Conservation (phyloP, 2,329 filamentous ascomycete genomes). For the Seiridium unicorne region DNA sequence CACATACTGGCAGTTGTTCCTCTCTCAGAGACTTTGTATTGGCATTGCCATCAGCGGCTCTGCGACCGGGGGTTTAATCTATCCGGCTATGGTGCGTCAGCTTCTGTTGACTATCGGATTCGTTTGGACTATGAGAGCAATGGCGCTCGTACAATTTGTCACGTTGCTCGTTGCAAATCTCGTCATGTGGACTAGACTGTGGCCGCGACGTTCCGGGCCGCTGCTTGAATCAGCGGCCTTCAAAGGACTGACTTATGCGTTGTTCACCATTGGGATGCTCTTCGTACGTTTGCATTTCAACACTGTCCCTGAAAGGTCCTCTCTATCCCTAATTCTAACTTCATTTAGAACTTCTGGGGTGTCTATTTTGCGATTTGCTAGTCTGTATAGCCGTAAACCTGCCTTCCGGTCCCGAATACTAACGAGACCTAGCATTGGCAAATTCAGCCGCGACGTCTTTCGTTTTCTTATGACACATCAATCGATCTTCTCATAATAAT, state of each 20-base stretch:
- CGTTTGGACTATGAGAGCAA: slow-evolving; percentile 8
- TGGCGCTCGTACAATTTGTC: slow-evolving; percentile 11
- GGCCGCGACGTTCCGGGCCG: slow-evolving; percentile 33
- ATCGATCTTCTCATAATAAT: not conserved
- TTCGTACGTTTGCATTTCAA: not conserved
- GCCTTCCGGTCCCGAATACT: no score
- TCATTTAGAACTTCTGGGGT: not conserved
- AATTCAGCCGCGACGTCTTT: not conserved
- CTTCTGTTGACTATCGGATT: slow-evolving; percentile 16
- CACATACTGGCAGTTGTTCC: slow-evolving; percentile 32
- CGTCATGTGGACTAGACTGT: slow-evolving; percentile 35
- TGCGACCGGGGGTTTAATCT: slow-evolving; percentile 14
- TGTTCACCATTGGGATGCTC: not conserved
- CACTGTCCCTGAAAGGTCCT: no score
- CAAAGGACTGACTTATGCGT: slow-evolving; percentile 34
- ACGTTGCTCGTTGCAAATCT: slow-evolving; percentile 21
- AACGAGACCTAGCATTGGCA: not conserved
- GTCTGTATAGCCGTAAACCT: no score
- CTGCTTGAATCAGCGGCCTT: slow-evolving; percentile 40
- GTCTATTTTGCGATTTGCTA: not conserved
- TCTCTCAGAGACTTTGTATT: slow-evolving; percentile 34
- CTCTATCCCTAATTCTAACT: no score
- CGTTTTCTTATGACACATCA: not conserved
- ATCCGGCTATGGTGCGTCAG: not conserved
- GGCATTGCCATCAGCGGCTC: slow-evolving; percentile 25